These are phyloP conservation scores for Dendrobium huoshanense DNA, from an alignment of 106 monocot species.

Conservation along the genomic window DNA sequence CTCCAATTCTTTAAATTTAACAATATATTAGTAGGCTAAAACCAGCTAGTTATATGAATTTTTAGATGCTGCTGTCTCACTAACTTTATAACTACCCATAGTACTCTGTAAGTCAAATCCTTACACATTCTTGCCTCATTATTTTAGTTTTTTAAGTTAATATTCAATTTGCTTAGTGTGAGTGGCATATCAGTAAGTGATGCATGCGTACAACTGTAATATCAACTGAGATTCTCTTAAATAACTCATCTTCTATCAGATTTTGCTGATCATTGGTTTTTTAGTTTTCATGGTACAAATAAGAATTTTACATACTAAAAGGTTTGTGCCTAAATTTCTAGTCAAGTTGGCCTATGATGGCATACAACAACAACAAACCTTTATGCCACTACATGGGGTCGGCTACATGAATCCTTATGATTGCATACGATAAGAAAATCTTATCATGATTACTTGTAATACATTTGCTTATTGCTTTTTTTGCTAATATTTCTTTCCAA, in stretches of 20 bases:
- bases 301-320: not conserved
- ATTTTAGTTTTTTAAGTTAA: not conserved
- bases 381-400: no score
- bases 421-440: no score
- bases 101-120: not conserved
- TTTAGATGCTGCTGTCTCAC: not conserved
- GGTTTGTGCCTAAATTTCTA: not conserved
- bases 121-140: not conserved
- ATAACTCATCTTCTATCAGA: not conserved
- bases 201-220: not conserved
- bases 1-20: no score
- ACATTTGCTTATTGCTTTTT: not conserved
- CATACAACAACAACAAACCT: no score
- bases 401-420: no score
- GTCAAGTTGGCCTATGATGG: no score
- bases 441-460: not conserved
- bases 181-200: not conserved
- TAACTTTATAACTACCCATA: not conserved
- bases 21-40: not conserved
- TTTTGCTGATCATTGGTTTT: not conserved
- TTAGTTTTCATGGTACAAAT: not conserved
- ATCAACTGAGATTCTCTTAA: not conserved
- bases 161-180: not conserved
- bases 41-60: not conserved
- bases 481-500: not conserved